phyloP scores from a whole-genome alignment of 2,329 filamentous ascomycete species.

The Didymosphaeria variabile region DNA sequence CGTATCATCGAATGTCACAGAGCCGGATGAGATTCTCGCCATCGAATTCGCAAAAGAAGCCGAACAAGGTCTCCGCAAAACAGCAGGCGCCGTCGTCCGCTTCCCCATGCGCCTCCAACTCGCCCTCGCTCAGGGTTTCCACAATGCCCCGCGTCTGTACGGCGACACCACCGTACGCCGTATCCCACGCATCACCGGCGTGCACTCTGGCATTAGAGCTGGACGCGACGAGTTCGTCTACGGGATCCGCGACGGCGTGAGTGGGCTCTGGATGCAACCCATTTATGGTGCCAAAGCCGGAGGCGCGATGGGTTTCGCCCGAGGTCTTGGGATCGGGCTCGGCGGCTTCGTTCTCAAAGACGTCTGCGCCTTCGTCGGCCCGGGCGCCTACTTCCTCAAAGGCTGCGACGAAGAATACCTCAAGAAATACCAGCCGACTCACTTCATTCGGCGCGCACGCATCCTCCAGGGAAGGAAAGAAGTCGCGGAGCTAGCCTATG shows the following conservation, averaged over 20 bases:
- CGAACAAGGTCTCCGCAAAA: conserved; percentile 61
- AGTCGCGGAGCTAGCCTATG: conserved; percentile 32
- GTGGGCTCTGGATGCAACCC: conserved; percentile 69
- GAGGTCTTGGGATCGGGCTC: conserved; percentile 68
- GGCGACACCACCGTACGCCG: conserved; percentile 74
- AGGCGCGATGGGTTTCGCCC: conserved; percentile 63
- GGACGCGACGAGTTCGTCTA: conserved; percentile 69
- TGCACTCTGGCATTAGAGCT: conserved; percentile 68
- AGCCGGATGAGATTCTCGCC: conserved; percentile 36
- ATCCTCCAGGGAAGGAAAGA: conserved; percentile 64
- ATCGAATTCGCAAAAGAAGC: conserved; percentile 58
- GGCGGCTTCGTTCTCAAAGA: conserved; percentile 72
- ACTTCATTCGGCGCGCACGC: conserved; percentile 64
- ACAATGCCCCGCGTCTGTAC: conserved; percentile 75
- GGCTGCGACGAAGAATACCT: conserved; percentile 69
- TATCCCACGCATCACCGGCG: conserved; percentile 70
- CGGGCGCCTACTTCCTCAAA: conserved; percentile 70
- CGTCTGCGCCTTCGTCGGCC: conserved; percentile 68
- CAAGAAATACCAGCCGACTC: conserved; percentile 62
- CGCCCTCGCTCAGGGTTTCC: conserved; percentile 73
- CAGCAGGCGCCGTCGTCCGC: conserved; percentile 61
- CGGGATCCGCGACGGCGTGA: conserved; percentile 72
- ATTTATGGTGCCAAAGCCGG: conserved; percentile 64
- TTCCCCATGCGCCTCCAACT: conserved; percentile 70
- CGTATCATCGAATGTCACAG: conserved; percentile 39